These are phyloP conservation scores for Termitomyces sp. DNA, from an alignment of 768 basidiomycete genomes.

Conservation along the genomic window DNA sequence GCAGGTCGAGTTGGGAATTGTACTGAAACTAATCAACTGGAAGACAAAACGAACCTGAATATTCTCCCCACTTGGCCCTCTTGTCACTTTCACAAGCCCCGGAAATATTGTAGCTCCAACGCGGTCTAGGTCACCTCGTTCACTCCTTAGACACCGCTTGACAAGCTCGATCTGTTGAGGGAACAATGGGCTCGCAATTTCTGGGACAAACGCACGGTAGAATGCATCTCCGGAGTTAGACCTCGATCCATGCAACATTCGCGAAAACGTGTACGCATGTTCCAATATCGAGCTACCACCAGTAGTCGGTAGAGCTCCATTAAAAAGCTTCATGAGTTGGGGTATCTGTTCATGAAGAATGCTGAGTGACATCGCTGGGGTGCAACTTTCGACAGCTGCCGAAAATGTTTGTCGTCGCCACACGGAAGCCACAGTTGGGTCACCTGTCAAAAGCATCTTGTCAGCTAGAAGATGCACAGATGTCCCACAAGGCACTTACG, in stretches of 20 bases:
- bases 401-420: constrained; percentile 90
- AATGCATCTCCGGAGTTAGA: constrained; percentile 65
- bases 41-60: constrained; percentile 35
- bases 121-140: constrained; percentile 63
- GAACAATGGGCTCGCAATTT: constrained; percentile 67
- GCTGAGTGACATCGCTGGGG: constrained; percentile 59
- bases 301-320: constrained; percentile 32
- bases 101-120: constrained; percentile 87
- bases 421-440: constrained; percentile 83
- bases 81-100: constrained; percentile 77
- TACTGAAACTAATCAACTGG: neutral
- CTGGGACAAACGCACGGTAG: constrained; percentile 84
- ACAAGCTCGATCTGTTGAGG: constrained; percentile 81
- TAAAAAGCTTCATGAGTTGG: constrained; percentile 50
- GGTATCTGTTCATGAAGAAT: constrained; percentile 74
- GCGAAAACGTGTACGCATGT: constrained; percentile 72
- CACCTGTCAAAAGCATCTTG: constrained; percentile 41
- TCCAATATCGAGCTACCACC: constrained; percentile 58
- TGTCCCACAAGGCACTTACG: constrained; percentile 42
- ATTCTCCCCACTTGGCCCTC: constrained; percentile 36
- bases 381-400: constrained; percentile 74
- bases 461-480: neutral
- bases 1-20: constrained; percentile 1
- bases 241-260: constrained; percentile 77
- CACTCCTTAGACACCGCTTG: constrained; percentile 74